These are phyloP conservation scores for Sungouiozyma intestinalis DNA, from an alignment of 805 yeast genomes.

Conservation along the genomic window DNA sequence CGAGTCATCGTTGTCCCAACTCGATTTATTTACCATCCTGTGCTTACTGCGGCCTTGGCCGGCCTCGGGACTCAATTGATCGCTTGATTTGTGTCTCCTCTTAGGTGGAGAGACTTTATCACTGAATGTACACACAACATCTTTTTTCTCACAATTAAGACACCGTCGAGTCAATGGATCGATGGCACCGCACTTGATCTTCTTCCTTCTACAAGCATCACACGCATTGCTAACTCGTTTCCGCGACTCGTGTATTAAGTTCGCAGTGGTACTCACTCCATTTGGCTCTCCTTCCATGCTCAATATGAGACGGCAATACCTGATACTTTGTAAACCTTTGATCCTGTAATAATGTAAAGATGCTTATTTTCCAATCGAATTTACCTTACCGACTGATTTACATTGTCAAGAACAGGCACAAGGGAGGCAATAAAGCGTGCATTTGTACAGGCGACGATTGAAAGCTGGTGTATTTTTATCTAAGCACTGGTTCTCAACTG, in stretches of 20 bases:
- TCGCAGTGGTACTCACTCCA: too few species aligned
- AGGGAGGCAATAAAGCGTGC: too few species aligned
- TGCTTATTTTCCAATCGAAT: too few species aligned
- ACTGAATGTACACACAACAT: conserved; percentile 18
- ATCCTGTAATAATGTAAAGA: too few species aligned
- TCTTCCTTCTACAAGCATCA: conserved; percentile 26
- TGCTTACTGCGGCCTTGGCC: background rate
- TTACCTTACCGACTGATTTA: too few species aligned
- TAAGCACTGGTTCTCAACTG: too few species aligned
- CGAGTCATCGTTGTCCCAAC: background rate
- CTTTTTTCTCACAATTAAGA: conserved; percentile 21
- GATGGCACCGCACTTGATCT: conserved; percentile 23
- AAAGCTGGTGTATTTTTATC: too few species aligned
- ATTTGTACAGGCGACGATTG: too few species aligned
- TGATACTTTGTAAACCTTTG: too few species aligned
- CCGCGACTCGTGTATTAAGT: conserved; percentile 6
- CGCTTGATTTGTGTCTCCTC: background rate
- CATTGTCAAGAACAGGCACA: too few species aligned
- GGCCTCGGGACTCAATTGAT: background rate
- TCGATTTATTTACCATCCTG: background rate
- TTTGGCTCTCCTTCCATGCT: too few species aligned
- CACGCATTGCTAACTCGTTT: conserved; percentile 26
- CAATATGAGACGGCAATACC: too few species aligned
- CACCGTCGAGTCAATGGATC: conserved; percentile 17
- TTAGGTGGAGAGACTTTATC: conserved; percentile 9